Evolutionary conservation across 148 eudicot species (phyloP).

Genomic region (Limonium bicolor): DNA sequence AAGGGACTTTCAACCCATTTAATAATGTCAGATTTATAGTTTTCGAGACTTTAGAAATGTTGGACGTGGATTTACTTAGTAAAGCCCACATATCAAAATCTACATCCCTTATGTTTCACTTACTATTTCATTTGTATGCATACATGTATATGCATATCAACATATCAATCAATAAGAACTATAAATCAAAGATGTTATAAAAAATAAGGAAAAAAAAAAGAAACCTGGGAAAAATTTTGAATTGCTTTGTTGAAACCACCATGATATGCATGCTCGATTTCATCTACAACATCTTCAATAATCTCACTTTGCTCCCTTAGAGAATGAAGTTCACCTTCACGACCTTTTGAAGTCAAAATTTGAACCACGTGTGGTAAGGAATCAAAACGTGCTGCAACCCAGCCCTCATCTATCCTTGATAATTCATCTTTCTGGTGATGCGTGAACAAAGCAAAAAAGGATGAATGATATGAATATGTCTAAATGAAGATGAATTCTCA

Average conservation of each 20-base stretch:
- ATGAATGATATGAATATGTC: background rate
- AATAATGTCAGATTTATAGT: too few relatives aligned
- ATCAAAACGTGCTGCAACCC: constrained; percentile 93
- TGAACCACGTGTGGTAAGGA: constrained; percentile 93
- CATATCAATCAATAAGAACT: background rate
- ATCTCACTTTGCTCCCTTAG: constrained; percentile 87
- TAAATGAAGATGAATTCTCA: constrained; percentile 1
- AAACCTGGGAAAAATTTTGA: constrained; percentile 98
- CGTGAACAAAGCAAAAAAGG: constrained; percentile 1
- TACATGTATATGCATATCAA: background rate
- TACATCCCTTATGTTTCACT: too few relatives aligned
- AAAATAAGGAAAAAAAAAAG: background rate
- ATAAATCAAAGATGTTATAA: background rate
- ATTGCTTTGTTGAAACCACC: constrained; percentile 97
- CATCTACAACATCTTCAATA: constrained; percentile 93
- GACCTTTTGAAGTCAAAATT: constrained; percentile 88
- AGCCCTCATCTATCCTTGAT: constrained; percentile 61
- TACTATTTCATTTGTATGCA: background rate
- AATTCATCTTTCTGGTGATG: constrained; percentile 82
- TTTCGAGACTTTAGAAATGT: too few relatives aligned
- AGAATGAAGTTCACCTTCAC: constrained; percentile 52
- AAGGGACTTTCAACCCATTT: too few relatives aligned
- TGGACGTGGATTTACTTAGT: too few relatives aligned
- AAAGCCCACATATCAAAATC: too few relatives aligned
- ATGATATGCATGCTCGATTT: constrained; percentile 95